Conservation (phyloP, 352 stramenopile species). For the Globisporangium yorkense region DNA sequence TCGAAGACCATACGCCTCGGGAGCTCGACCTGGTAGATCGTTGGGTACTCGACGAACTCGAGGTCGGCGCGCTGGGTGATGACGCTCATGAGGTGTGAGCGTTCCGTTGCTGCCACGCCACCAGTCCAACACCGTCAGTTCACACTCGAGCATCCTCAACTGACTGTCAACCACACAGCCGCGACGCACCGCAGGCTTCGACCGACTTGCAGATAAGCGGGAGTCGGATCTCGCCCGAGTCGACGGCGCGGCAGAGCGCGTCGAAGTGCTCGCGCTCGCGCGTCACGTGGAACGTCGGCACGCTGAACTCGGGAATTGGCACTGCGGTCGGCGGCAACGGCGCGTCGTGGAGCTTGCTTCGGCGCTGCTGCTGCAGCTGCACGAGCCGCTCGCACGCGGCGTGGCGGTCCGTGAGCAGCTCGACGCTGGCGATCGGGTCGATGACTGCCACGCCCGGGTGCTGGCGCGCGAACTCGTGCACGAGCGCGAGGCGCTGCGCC, state of each 20-base stretch:
- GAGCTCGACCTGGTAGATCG: slow-evolving; percentile 55
- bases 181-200: slow-evolving; percentile 66
- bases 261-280: slow-evolving; percentile 31
- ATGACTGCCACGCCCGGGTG: slow-evolving; percentile 52
- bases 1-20: not conserved
- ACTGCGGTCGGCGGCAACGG: slow-evolving; percentile 12
- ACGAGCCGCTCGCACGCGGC: slow-evolving; percentile 50
- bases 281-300: slow-evolving; percentile 50
- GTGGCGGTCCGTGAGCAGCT: slow-evolving; percentile 63
- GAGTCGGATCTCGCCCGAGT: slow-evolving; percentile 32
- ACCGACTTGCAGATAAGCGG: slow-evolving; percentile 83
- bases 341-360: slow-evolving; percentile 7
- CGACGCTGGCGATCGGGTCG: slow-evolving; percentile 63
- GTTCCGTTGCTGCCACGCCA: slow-evolving; percentile 51
- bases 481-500: slow-evolving; percentile 35
- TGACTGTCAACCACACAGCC: too few species aligned
- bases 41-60: slow-evolving; percentile 41
- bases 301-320: slow-evolving; percentile 24
- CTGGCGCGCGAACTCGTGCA: slow-evolving; percentile 35
- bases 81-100: slow-evolving; percentile 82
- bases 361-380: slow-evolving; percentile 3
- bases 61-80: slow-evolving; percentile 63
- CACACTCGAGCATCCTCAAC: not conserved
- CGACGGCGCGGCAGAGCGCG: slow-evolving; percentile 28
- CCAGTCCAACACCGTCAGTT: not conserved